Evolutionary conservation across 768 basidiomycete species (phyloP).

Genomic region (Clitopilus hobsonii): DNA sequence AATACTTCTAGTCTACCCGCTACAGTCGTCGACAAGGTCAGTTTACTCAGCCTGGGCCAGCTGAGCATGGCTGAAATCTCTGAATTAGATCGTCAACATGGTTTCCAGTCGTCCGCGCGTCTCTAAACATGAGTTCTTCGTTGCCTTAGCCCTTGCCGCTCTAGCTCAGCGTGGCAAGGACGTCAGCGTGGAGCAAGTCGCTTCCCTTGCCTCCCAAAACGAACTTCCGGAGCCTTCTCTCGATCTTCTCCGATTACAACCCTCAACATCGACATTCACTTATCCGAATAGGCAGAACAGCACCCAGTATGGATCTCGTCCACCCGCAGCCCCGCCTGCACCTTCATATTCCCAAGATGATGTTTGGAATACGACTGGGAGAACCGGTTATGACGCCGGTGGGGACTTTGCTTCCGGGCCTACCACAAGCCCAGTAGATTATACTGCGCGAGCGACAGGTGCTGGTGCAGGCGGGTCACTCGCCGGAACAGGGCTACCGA

Average conservation of each 20-base stretch:
- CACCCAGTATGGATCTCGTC: constrained; percentile 27
- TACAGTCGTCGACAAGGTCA: constrained; percentile 76
- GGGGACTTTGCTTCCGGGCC: constrained; percentile 68
- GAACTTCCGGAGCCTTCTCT: constrained; percentile 35
- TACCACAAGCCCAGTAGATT: too few relatives aligned
- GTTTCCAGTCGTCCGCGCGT: constrained; percentile 79
- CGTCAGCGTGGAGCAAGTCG: constrained; percentile 76
- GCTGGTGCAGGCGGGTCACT: constrained; percentile 51
- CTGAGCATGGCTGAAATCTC: constrained; percentile 3
- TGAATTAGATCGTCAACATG: constrained; percentile 76
- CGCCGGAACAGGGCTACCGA: constrained; percentile 67
- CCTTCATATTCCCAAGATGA: neutral
- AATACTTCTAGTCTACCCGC: constrained; percentile 77
- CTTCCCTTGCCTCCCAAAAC: constrained; percentile 61
- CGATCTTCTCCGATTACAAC: constrained; percentile 54
- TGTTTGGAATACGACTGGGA: neutral
- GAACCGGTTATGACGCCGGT: neutral
- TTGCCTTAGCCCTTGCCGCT: constrained; percentile 83
- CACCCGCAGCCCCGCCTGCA: constrained; percentile 31
- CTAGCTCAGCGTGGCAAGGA: constrained; percentile 82
- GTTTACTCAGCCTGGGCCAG: constrained; percentile 6
- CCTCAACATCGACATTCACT: constrained; percentile 46
- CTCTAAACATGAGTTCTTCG: constrained; percentile 87
- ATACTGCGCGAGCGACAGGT: constrained; percentile 25
- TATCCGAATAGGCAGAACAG: constrained; percentile 41